These are phyloP conservation scores for Amaranthus palmeri DNA, from an alignment of 148 eudicot species.

Conservation along the genomic window DNA sequence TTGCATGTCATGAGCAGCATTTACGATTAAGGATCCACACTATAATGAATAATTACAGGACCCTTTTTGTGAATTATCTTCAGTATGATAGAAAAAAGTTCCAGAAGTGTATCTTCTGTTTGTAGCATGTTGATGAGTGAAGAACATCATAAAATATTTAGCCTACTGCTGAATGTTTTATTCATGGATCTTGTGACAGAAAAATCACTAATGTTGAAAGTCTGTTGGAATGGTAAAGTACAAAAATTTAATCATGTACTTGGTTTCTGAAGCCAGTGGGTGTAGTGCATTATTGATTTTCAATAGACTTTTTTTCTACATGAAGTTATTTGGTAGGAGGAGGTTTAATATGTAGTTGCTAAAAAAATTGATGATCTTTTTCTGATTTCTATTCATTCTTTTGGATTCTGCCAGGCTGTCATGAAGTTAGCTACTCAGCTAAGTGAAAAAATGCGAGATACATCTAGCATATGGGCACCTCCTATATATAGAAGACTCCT, in stretches of 20 bases:
- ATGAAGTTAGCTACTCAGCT: constrained; percentile 54
- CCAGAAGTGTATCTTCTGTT: not conserved
- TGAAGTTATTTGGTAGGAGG: not conserved
- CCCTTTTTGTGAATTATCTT: not conserved
- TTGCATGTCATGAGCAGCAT: not conserved
- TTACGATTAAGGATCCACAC: not conserved
- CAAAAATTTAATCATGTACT: not conserved
- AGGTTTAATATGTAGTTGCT: not conserved
- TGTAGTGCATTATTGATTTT: not conserved
- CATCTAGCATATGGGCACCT: constrained; percentile 70
- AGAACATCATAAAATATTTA: not conserved
- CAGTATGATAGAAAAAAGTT: not conserved
- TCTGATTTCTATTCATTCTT: constrained; percentile 7
- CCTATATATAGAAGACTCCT: constrained; percentile 79
- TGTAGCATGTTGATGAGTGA: not conserved
- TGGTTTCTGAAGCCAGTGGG: not conserved
- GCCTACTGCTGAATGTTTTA: not conserved
- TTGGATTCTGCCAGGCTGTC: constrained; percentile 47
- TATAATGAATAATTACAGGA: not conserved
- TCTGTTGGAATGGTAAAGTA: not conserved
- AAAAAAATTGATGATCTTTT: not conserved
- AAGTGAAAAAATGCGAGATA: constrained; percentile 58
- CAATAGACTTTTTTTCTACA: not conserved
- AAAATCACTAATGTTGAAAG: not conserved
- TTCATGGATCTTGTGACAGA: not conserved